phyloP scores from a whole-genome alignment of 1,284 basidiomycete species.

The Hymenochaete sp. region DNA sequence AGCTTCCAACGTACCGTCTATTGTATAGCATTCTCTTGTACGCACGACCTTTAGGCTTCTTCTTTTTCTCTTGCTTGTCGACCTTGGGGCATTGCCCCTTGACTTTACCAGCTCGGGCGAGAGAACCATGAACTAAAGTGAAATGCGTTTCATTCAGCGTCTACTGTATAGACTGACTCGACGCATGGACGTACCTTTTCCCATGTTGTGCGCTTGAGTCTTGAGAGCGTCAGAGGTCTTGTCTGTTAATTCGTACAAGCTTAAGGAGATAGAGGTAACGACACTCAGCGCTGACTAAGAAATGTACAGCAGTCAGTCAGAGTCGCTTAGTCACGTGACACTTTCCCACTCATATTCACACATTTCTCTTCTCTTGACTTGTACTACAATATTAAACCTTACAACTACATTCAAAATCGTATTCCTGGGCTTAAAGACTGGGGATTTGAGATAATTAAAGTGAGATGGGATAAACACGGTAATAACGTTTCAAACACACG shows the following conservation, averaged over 20 bases:
- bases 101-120: constrained; percentile 99
- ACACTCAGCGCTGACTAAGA: too few species aligned
- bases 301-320: too few species aligned
- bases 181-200: constrained; percentile 6
- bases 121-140: constrained; percentile 90
- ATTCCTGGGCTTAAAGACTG: too few species aligned
- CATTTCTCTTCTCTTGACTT: too few species aligned
- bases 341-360: too few species aligned
- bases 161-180: not conserved
- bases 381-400: too few species aligned
- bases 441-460: too few species aligned
- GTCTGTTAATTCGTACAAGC: too few species aligned
- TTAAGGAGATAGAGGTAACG: constrained; percentile 1
- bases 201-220: constrained; percentile 15
- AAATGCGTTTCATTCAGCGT: not conserved
- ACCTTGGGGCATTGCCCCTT: constrained; percentile 97
- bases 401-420: too few species aligned
- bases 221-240: too few species aligned
- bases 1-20: constrained; percentile 66
- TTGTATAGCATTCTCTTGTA: constrained; percentile 96
- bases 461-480: too few species aligned
- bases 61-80: constrained; percentile 97
- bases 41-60: constrained; percentile 90
- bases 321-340: not conserved
- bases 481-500: too few species aligned